These are phyloP conservation scores for Fusarium begoniae DNA, from an alignment of 2,329 filamentous ascomycete species.

Conservation along the genomic window DNA sequence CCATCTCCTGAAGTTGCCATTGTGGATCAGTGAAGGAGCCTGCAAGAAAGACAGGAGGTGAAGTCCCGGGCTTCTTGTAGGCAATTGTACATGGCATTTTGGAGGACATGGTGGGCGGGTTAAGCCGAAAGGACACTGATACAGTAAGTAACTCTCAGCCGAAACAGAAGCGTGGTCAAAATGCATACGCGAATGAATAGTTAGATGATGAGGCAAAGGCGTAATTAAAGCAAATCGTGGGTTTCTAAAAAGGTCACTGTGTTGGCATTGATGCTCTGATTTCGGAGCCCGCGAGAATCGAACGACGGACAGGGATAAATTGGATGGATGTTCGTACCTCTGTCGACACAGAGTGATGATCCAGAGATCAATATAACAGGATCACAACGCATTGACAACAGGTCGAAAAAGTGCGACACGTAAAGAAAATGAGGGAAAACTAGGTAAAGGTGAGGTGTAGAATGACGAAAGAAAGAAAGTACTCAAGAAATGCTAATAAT, in stretches of 20 bases:
- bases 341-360: constrained; percentile 5
- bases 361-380: background rate
- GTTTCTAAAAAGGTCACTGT: constrained; percentile 1
- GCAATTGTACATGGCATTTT: constrained; percentile 63
- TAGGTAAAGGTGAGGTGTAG: background rate
- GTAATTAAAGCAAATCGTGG: background rate
- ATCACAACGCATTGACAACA: constrained; percentile 7
- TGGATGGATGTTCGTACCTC: constrained; percentile 15
- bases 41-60: constrained; percentile 75
- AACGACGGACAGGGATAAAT: constrained; percentile 36
- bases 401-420: background rate
- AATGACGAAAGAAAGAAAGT: constrained; percentile 2
- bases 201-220: background rate
- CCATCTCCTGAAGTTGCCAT: constrained; percentile 76
- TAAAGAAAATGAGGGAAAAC: background rate
- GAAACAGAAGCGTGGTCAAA: background rate
- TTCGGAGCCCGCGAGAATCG: constrained; percentile 26
- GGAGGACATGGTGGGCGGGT: constrained; percentile 17
- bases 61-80: constrained; percentile 66
- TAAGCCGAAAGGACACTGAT: background rate
- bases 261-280: constrained; percentile 20
- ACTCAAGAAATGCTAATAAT: background rate
- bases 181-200: background rate
- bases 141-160: background rate
- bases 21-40: constrained; percentile 73